Base-by-base conservation (phyloP, 2,329 filamentous ascomycete genomes). In the Colletotrichum karsti region DNA sequence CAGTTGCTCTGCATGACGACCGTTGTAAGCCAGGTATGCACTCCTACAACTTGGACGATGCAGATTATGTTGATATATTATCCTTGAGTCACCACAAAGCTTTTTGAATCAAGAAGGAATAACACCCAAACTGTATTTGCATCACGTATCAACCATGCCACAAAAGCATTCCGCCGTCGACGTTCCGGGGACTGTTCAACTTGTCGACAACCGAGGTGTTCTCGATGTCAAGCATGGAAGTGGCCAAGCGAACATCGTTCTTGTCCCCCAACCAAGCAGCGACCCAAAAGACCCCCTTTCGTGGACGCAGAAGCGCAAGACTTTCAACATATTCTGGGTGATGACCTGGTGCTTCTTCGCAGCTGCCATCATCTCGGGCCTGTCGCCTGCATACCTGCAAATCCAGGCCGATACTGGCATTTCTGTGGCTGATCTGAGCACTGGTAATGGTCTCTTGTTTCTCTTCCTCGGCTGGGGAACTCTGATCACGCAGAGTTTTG, bases 321-420 rank as follows among this genome's bases (percentile, higher is more conserved):
- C 28, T 28, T 24, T 50, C 15, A 24, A 22, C 46, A 24, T 50
- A 22, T 58, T 70, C 1, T 72, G 69, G 13, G 73, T 65, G 2
- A 74, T 74, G 73, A 53, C 65, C 1, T 74, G 73, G 73, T 74
- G 73, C 54, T 18, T 22, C 26, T 18, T 50, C 22, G 26, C 46
- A 30, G 28, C 28, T 30, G 22, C 28, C 9, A 28, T 28, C 26
- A 24, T 50, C 0, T 24, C 28, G 4, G 46, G 46, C 3, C 28
- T 24, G 5, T 22, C 13, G 22, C 28, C 28, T 24, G 46, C 46
- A 20, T 50, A 22, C 8, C 46, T 50, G 22, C 46, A 50, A 28
- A 50, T 50, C 0, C 28, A 22, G 0, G 28, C 28, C 13, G 46
- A 50, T 15, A 50, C 46, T 5, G 46, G 46, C 9, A 50, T 50